Evolutionary conservation across 148 eudicot genomes (phyloP), one percentile per base, ranked within the genome.

Genomic region (Pharnaceum exiguum): DNA sequence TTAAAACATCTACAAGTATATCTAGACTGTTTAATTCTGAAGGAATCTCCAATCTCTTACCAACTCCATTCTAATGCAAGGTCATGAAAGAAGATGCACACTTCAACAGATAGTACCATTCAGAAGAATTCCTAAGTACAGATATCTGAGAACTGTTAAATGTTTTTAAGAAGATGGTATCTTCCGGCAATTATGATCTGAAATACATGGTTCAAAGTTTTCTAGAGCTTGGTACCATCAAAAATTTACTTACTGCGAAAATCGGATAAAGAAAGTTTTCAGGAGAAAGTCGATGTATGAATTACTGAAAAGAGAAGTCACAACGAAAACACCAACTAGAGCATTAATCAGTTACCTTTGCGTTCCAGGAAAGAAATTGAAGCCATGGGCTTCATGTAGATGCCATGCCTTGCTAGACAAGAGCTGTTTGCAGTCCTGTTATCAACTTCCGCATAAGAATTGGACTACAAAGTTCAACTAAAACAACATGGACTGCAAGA

Each of bases 311-410:
- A 29, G 51, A 23, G 64, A 5, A 57, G 30, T 24, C 10, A 21
- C 10, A 37, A 47, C 23, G 16, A 8, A 28, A 45, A 16, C 23
- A 27, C 29, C 9, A 29, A 45, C 31, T 2, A 29, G 45, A 40
- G 55, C 15, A 29, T 27, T 17, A 1, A 60, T n/a, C n/a, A 9
- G 19, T 48, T 71, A 93, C 99, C 99, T 88, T 29, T 84, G 75
- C 24, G 99, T 93, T 59, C 99, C 96, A 49, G 99, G 96, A 64
- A 93, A 93, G 82, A 89, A 93, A 72, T 93, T 93, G 62, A 85
- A 93, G 46, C 96, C 99, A 69, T 93, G 87, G 54, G 95, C 99
- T 62, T 81, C 89, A 50, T 80, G 78, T 82, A 88, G 73, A 75
- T 69, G 79, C 96, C 99, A 93, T 57, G 77, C 79, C 77, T 83